These are phyloP conservation scores for Thalassia testudinum DNA, from an alignment of 116 monocot genomes.

Conservation along the genomic window DNA sequence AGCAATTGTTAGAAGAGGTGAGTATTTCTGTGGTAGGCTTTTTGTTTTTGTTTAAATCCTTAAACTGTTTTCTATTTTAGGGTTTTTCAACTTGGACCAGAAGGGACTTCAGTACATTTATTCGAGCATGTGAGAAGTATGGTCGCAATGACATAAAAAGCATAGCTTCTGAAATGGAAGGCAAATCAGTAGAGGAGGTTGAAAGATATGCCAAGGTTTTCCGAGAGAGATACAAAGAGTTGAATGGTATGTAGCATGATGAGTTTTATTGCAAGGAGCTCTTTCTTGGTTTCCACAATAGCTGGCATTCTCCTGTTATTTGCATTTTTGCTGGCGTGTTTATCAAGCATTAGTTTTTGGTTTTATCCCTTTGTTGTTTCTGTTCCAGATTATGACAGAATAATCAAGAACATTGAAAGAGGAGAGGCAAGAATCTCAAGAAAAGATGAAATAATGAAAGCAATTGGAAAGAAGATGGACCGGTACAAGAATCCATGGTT, in stretches of 20 bases:
- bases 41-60: not conserved
- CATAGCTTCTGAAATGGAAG: conserved; percentile 91
- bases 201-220: conserved; percentile 87
- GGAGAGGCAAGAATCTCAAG: conserved; percentile 93
- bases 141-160: conserved; percentile 87
- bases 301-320: not conserved
- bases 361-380: conserved; percentile 3
- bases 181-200: conserved; percentile 86
- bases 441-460: conserved; percentile 98
- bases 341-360: not conserved
- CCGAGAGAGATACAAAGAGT: conserved; percentile 84
- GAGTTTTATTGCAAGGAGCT: not conserved
- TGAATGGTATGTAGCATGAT: conserved; percentile 46
- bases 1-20: conserved; percentile 82
- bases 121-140: conserved; percentile 93
- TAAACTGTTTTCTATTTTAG: conserved; percentile 18
- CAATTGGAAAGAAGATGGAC: conserved; percentile 87
- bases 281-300: not conserved
- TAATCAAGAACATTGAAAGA: conserved; percentile 95
- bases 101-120: conserved; percentile 88
- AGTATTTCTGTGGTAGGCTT: not conserved
- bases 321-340: too few relatives aligned
- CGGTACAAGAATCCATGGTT: conserved; percentile 97
- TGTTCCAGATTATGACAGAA: conserved; percentile 81
- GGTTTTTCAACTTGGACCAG: conserved; percentile 95